Base-by-base conservation (phyloP, 352 stramenopile species). In the Elongisporangium undulatum region DNA sequence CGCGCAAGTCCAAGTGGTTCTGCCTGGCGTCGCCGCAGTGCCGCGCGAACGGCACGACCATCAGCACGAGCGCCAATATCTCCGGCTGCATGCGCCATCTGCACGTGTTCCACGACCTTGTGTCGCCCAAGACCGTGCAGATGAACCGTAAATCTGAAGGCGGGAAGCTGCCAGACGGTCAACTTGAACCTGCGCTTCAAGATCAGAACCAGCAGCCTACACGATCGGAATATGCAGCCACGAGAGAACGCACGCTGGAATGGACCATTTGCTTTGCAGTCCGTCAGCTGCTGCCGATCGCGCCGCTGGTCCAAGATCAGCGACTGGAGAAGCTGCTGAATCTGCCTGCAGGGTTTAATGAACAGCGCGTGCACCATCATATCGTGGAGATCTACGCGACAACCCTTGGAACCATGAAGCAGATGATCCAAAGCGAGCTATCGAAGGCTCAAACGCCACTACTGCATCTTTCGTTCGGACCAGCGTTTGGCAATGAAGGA, bases 1-100 rank as follows among this genome's bases (percentile, higher is more conserved):
- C 34, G 12, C 49, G 49, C 53, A 61, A 62, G 54, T 63, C 63
- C 17, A 58, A 69, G 50, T 69, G 63, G 63, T 69, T 69, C 50
- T 69, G 63, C 51, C 59, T 69, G 48, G 63, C 63, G 49, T 66
- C 58, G 22, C 34, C 53, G 21, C 58, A 66, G 45, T 66, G 63
- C 53, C 58, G 63, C 29, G 58, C 63, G 38, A 66, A 66, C 50
- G 48, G 49, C 41, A 69, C 63, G 29, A 62, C 41, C 41, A 69
- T 69, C 59, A 66, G 63, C 63, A 69, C 63, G 20, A 55, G 48
- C 19, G 58, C 63, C 45, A 69, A 69, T 55, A 66, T 64, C 13
- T 69, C 63, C 15, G 63, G 63, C 23, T 66, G 63, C 53, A 69
- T 58, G 53, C 63, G 63, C 26, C 63, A 69, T 50, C 51, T 69